A percentile compares a stretch with the other conserved stretches of the same genome.
Evolutionary conservation across 164 flowering plant species (phyloP).

Genomic region (Santalum album): DNA sequence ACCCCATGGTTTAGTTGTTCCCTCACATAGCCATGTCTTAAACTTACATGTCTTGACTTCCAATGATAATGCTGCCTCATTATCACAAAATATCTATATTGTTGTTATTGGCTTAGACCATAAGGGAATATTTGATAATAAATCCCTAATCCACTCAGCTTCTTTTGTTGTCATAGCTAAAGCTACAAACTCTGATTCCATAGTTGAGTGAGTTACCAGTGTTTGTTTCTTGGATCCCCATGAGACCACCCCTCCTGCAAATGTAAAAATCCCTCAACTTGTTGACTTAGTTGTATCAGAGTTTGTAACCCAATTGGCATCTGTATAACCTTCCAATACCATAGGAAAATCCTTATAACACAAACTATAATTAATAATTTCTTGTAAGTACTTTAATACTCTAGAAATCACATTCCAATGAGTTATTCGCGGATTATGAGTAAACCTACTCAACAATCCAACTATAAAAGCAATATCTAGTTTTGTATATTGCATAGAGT

Average conservation of each 20-base stretch:
- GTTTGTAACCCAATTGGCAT: conserved; percentile 19
- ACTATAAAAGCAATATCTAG: conserved; percentile 18
- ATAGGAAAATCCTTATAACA: conserved; percentile 10
- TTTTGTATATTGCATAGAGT: conserved; percentile 15
- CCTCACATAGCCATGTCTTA: conserved; percentile 15
- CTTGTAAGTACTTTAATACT: conserved; percentile 13
- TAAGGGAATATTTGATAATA: conserved; percentile 12
- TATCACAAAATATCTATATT: conserved; percentile 16
- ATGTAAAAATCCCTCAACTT: conserved; percentile 10
- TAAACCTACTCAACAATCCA: conserved; percentile 12
- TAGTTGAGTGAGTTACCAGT: conserved; percentile 16
- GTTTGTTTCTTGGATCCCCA: conserved; percentile 27
- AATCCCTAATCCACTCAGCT: conserved; percentile 14
- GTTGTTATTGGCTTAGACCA: conserved; percentile 18
- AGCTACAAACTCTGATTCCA: conserved; percentile 21
- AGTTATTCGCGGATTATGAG: conserved; percentile 6
- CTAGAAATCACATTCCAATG: conserved; percentile 14
- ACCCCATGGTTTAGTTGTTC: conserved; percentile 4
- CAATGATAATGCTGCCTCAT: conserved; percentile 18
- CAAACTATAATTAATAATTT: conserved; percentile 7
- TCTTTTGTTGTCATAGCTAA: conserved; percentile 12
- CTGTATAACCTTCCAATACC: conserved; percentile 15
- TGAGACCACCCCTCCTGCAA: conserved; percentile 17
- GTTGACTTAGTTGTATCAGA: conserved; percentile 6
- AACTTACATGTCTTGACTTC: conserved; percentile 17